Percentiles rank a stretch among this genome's conserved stretches.
Conservation (phyloP, 2,329 filamentous ascomycete genomes). For the Verticillium longisporum region DNA sequence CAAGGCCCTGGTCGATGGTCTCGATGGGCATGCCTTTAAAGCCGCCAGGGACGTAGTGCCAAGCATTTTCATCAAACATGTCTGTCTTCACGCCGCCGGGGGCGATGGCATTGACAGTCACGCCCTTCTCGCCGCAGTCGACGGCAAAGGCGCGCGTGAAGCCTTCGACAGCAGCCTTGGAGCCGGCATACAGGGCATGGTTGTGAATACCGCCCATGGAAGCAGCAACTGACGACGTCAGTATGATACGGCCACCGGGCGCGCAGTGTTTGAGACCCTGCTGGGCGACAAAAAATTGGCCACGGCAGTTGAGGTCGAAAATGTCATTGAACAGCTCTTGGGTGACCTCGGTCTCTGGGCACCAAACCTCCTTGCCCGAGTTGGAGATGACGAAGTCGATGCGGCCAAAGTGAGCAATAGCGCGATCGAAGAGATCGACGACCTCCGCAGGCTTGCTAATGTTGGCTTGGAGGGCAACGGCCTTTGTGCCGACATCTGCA, state of each 20-base stretch:
- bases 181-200: conserved; percentile 65
- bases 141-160: conserved; percentile 66
- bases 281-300: conserved; percentile 73
- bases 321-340: conserved; percentile 66
- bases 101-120: conserved; percentile 68
- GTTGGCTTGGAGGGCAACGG: conserved; percentile 56
- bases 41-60: conserved; percentile 56
- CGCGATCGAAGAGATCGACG: conserved; percentile 56
- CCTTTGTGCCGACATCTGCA: conserved; percentile 47
- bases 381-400: conserved; percentile 69
- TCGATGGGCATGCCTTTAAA: conserved; percentile 42
- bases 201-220: conserved; percentile 60
- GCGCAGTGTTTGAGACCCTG: conserved; percentile 66
- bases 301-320: conserved; percentile 64
- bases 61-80: conserved; percentile 67
- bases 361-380: conserved; percentile 65
- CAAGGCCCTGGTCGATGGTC: conserved; percentile 48
- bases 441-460: conserved; percentile 55
- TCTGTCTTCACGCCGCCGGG: conserved; percentile 69
- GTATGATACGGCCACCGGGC: conserved; percentile 62
- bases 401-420: conserved; percentile 58
- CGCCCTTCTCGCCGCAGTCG: conserved; percentile 60
- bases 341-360: conserved; percentile 61
- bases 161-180: conserved; percentile 67
- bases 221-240: conserved; percentile 65